A percentile compares a stretch with the other conserved stretches of the same genome.
Evolutionary conservation across 129 eudicot genomes (phyloP).

Genomic region (Arctium lappa): DNA sequence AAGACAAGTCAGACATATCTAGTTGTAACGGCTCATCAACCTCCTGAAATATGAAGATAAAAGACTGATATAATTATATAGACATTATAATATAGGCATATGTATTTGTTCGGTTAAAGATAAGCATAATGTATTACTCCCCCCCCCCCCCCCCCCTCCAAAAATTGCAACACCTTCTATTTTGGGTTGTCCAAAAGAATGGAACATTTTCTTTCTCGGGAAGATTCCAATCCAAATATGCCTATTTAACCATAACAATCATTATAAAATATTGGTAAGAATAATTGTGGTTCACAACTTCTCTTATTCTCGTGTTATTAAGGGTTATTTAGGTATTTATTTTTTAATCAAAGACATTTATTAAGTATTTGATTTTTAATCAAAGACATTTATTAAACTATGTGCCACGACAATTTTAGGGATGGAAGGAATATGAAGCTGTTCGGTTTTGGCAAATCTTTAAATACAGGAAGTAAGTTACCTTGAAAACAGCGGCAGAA

Average conservation of each 20-base stretch:
- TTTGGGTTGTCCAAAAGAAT: not conserved
- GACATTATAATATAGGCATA: not conserved
- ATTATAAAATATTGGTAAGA: not conserved
- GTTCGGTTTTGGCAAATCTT: conserved; percentile 4
- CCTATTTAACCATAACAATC: not conserved
- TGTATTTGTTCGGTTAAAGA: not conserved
- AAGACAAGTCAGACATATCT: conserved; percentile 76
- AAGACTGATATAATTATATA: not conserved
- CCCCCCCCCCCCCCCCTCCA: not conserved
- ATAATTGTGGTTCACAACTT: not conserved
- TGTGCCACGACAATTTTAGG: not conserved
- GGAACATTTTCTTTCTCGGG: not conserved
- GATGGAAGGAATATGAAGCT: not conserved
- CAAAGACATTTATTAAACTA: not conserved
- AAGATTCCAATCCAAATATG: not conserved
- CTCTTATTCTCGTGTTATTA: not conserved
- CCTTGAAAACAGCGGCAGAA: conserved; percentile 93
- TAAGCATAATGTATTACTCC: not conserved
- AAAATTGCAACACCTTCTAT: not conserved
- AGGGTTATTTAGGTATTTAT: not conserved
- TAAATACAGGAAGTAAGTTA: conserved; percentile 17
- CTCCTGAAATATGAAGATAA: conserved; percentile 52
- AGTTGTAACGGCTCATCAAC: conserved; percentile 94
- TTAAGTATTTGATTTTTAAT: not conserved
- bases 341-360: not conserved